Evolutionary conservation across 345 rosid species (phyloP), one percentile per base, ranked within the genome.

Genomic region (Triadica sebifera): DNA sequence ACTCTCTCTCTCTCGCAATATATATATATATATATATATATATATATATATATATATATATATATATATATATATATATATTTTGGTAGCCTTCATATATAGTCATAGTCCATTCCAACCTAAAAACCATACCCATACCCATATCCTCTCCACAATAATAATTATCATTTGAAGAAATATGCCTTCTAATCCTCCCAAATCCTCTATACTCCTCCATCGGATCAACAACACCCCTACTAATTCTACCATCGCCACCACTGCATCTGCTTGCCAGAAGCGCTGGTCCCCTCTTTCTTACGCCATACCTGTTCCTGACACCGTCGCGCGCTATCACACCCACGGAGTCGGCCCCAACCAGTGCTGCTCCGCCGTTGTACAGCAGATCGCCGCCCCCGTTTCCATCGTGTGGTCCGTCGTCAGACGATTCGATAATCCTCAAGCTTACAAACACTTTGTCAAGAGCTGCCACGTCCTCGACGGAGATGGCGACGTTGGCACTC

Each of bases 401-500:
- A 74, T 78, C 49, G 82, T 79, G 0, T 79, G 82, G 82, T 41
- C 79, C 6, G 76, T 79, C 29, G 79, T 79, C 41, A 62, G 79
- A 53, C 69, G 79, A 13, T 79, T 79, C 76, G 82, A 79, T 39
- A 79, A 79, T 41, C 82, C 82, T 0, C 82, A 79, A 37, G 79
- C 73, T 3, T 79, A 79, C 73, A 79, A 79, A 43, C 82, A 79
- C 64, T 79, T 79, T 73, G 60, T 79, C 59, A 79, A 79, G 73
- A 79, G 82, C 76, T 79, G 82, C 76, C 73, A 79, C 53, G 76
- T 79, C 52, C 70, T 79, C 65, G 24, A 56, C 51, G 79, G 82
- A 7, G 76, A 75, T 58, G 82, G 82, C 22, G 67, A 59, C 20
- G 82, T 79, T 20, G 82, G 82, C 4, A 70, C 82, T 12, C 79